phyloP scores from a whole-genome alignment of 805 yeast genomes.

The Candida chilensis region DNA sequence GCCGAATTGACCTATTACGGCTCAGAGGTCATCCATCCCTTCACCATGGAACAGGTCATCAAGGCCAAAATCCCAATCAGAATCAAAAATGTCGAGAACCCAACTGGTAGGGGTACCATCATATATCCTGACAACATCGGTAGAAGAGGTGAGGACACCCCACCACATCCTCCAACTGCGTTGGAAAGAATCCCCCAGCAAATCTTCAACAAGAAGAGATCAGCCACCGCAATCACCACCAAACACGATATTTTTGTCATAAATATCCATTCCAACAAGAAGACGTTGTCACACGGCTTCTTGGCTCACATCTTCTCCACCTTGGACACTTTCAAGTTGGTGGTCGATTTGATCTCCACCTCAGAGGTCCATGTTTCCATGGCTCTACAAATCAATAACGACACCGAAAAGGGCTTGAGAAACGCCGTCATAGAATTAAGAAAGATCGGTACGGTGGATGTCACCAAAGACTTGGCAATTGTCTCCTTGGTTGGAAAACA shows the following conservation, averaged over 20 bases:
- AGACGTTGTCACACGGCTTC: conserved; percentile 90
- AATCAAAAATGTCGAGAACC: conserved; percentile 92
- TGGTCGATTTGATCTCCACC: conserved; percentile 92
- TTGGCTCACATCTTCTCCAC: conserved; percentile 84
- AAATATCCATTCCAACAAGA: conserved; percentile 89
- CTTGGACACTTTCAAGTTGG: conserved; percentile 74
- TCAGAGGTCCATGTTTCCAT: conserved; percentile 97
- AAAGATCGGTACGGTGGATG: conserved; percentile 81
- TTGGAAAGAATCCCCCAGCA: conserved; percentile 34
- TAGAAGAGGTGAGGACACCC: conserved; percentile 80
- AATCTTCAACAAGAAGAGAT: conserved; percentile 40
- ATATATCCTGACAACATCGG: conserved; percentile 89
- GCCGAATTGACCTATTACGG: conserved; percentile 97
- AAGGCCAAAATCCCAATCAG: conserved; percentile 93
- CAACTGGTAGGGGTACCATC: conserved; percentile 86
- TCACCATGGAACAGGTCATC: conserved; percentile 98
- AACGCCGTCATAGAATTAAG: conserved; percentile 73
- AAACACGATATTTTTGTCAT: conserved; percentile 87
- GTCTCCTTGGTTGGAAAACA: conserved; percentile 93
- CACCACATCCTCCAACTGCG: conserved; percentile 90
- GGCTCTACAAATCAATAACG: conserved; percentile 78
- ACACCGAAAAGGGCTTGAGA: conserved; percentile 54
- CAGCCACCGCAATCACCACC: conserved; percentile 94
- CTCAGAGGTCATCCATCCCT: conserved; percentile 96
- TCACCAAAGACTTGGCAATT: conserved; percentile 81